A percentile compares a stretch with the other conserved stretches of the same genome.
Evolutionary conservation across 1,284 basidiomycete species (phyloP).

Genomic region (Grifola frondosa): DNA sequence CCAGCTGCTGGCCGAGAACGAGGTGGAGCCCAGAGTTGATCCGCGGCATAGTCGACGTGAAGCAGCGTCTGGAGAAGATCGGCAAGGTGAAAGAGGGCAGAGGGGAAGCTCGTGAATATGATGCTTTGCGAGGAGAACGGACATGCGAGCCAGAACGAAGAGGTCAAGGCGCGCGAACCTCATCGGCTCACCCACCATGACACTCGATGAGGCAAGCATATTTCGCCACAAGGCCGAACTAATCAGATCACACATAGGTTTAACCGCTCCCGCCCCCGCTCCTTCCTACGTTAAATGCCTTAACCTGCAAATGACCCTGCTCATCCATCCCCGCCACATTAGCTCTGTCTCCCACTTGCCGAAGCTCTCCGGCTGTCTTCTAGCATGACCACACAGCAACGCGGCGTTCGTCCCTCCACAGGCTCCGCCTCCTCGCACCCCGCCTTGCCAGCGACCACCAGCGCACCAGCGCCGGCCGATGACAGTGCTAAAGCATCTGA

Average conservation of each 20-base stretch:
- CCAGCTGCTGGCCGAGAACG: too few species aligned
- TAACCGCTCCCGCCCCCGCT: slow-evolving; percentile 78
- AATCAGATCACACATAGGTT: slow-evolving; percentile 37
- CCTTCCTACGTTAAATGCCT: slow-evolving; percentile 76
- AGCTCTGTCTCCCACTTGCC: slow-evolving; percentile 95
- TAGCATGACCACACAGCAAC: slow-evolving; percentile 36
- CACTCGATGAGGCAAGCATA: slow-evolving; percentile 76
- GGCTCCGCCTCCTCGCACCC: slow-evolving; percentile 10
- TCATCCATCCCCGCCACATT: slow-evolving; percentile 94
- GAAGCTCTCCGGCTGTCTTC: slow-evolving; percentile 73
- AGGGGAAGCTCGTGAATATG: slow-evolving; percentile 59
- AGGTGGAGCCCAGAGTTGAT: too few species aligned
- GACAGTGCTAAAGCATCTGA: slow-evolving; percentile 62
- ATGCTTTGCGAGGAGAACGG: slow-evolving; percentile 46
- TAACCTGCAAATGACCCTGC: slow-evolving; percentile 81
- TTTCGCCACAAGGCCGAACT: too few species aligned
- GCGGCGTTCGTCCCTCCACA: slow-evolving; percentile 18
- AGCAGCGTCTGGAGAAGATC: slow-evolving; percentile 66
- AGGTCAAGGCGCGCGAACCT: slow-evolving; percentile 60
- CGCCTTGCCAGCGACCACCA: slow-evolving; percentile 35
- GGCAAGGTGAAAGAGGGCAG: slow-evolving; percentile 64
- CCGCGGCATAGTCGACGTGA: slow-evolving; percentile 70
- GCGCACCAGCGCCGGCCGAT: slow-evolving; percentile 33
- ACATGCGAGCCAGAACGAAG: too few species aligned
- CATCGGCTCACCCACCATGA: slow-evolving; percentile 70